A percentile compares a stretch with the other conserved stretches of the same genome.
Conservation (phyloP, 2,329 filamentous ascomycete species). For the Aspergillus phoenicis region DNA sequence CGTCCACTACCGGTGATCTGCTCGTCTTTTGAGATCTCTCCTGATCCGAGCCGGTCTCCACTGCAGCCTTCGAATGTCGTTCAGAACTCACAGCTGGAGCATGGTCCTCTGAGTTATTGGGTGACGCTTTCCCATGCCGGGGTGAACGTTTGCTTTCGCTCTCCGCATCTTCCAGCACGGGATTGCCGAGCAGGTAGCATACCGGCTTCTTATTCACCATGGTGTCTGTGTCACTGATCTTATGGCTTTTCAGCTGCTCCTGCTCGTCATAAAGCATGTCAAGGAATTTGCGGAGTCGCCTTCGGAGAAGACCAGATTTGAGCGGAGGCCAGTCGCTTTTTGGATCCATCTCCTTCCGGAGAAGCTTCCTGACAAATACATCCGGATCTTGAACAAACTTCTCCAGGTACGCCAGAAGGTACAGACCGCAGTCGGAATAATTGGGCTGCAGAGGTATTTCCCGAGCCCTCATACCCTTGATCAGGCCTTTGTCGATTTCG, state of each 20-base stretch:
- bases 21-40: neutral
- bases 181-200: slow-evolving; percentile 35
- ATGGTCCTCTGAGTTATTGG: neutral
- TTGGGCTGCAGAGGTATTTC: slow-evolving; percentile 80
- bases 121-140: neutral
- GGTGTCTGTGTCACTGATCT: slow-evolving; percentile 40
- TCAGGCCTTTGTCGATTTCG: slow-evolving; percentile 47
- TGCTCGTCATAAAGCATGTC: slow-evolving; percentile 65
- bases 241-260: slow-evolving; percentile 39
- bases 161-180: neutral
- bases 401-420: slow-evolving; percentile 79
- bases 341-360: slow-evolving; percentile 65
- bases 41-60: neutral
- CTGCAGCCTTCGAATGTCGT: neutral
- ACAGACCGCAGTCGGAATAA: slow-evolving; percentile 86
- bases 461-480: slow-evolving; percentile 69
- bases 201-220: slow-evolving; percentile 36
- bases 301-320: slow-evolving; percentile 61
- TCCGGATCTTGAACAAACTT: slow-evolving; percentile 78
- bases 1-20: neutral
- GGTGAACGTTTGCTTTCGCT: neutral
- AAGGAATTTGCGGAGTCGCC: slow-evolving; percentile 66
- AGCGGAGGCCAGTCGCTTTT: slow-evolving; percentile 58
- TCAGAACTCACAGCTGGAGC: neutral
- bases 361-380: slow-evolving; percentile 65